phyloP scores from a whole-genome alignment of 257 asterid species.

The Penstemon davidsonii region DNA sequence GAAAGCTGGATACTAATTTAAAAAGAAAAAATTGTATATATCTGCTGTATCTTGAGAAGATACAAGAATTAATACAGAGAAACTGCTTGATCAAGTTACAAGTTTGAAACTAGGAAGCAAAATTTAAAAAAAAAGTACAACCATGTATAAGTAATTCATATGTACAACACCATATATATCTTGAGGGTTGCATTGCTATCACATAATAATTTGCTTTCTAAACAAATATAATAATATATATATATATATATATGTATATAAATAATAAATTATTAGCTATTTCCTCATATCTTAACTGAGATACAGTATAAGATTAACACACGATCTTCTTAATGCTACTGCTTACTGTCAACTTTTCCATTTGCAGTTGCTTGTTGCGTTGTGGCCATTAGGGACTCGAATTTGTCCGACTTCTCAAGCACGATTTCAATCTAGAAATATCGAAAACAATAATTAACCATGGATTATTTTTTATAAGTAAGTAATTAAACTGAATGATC shows the following conservation, averaged over 20 bases:
- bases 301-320: slow-evolving; percentile 31
- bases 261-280: slow-evolving; percentile 26
- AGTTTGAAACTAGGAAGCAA: slow-evolving; percentile 14
- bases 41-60: slow-evolving; percentile 30
- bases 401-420: slow-evolving; percentile 77
- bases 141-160: slow-evolving; percentile 12
- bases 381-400: slow-evolving; percentile 61
- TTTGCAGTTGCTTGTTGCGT: slow-evolving; percentile 38
- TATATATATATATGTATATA: slow-evolving; percentile 12
- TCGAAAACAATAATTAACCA: no score
- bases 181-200: slow-evolving; percentile 25
- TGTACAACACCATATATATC: slow-evolving; percentile 20
- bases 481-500: no score
- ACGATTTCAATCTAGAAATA: slow-evolving; percentile 65
- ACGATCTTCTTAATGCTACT: slow-evolving; percentile 21
- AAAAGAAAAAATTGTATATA: neutral
- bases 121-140: slow-evolving; percentile 24
- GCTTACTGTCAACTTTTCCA: slow-evolving; percentile 42
- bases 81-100: neutral
- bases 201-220: slow-evolving; percentile 15
- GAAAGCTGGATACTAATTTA: no score
- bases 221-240: slow-evolving; percentile 6
- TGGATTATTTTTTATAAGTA: no score
- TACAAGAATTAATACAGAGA: slow-evolving; percentile 21
- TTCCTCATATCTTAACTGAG: slow-evolving; percentile 34